These are phyloP conservation scores for Colletotrichum eremochloae DNA, from an alignment of 2,329 filamentous ascomycete genomes.

Conservation along the genomic window DNA sequence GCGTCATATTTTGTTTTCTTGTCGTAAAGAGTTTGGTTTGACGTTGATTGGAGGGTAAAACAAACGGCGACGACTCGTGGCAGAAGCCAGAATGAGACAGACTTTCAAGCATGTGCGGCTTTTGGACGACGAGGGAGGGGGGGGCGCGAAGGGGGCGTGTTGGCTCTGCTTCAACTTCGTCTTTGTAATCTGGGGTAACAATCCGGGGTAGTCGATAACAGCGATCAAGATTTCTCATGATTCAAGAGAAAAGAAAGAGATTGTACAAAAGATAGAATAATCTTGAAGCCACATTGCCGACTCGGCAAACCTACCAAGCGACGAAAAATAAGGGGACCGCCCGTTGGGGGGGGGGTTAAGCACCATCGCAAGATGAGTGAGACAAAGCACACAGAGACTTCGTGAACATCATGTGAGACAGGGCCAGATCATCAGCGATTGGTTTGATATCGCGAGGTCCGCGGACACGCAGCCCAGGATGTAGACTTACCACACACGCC, in stretches of 20 bases:
- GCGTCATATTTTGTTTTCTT: not conserved
- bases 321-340: not conserved
- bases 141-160: no score
- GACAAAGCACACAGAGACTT: not conserved
- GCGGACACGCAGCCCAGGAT: no score
- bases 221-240: not conserved
- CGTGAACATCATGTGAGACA: not conserved
- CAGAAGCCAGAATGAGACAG: not conserved
- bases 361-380: not conserved
- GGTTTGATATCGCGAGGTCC: not conserved
- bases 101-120: not conserved
- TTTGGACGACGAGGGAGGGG: not conserved
- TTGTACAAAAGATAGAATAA: not conserved
- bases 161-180: no score
- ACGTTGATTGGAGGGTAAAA: not conserved
- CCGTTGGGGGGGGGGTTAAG: no score
- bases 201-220: not conserved
- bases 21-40: not conserved
- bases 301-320: not conserved
- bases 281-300: not conserved
- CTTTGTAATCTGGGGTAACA: no score
- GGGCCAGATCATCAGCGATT: no score
- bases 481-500: no score
- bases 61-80: conserved; percentile 2
- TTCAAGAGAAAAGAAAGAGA: not conserved